Evolutionary conservation across 164 flowering plant species (phyloP).

Genomic region (Brasenia schreberi): DNA sequence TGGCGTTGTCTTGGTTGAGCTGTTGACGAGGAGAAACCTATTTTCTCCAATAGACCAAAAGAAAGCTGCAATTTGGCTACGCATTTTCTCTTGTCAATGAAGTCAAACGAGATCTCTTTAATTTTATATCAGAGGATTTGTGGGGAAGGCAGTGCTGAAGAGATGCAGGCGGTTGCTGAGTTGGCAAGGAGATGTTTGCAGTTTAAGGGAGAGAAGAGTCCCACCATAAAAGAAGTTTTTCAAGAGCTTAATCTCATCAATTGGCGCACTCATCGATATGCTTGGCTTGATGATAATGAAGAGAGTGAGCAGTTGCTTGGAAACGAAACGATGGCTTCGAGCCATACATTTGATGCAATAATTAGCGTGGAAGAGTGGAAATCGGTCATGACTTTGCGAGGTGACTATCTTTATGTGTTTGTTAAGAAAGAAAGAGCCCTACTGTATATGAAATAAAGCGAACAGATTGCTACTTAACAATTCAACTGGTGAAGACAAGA

Average conservation of each 20-base stretch:
- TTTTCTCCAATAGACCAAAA: constrained; percentile 4
- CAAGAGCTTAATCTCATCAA: constrained; percentile 5
- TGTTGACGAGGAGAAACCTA: constrained; percentile 17
- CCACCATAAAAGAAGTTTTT: constrained; percentile 11
- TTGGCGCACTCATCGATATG: neutral
- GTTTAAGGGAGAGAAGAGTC: constrained; percentile 9
- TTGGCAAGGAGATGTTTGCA: constrained; percentile 8
- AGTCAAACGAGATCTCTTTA: constrained; percentile 2
- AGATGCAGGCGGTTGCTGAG: constrained; percentile 5
- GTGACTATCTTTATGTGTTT: too few relatives aligned
- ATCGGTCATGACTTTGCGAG: too few relatives aligned
- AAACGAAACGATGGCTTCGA: neutral
- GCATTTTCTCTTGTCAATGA: constrained; percentile 16
- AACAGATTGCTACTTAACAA: too few relatives aligned
- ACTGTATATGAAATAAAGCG: too few relatives aligned
- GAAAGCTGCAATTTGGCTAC: constrained; percentile 11
- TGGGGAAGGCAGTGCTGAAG: constrained; percentile 4
- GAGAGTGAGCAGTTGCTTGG: constrained; percentile 1
- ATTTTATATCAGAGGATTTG: constrained; percentile 4
- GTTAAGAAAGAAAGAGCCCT: too few relatives aligned
- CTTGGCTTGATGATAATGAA: constrained; percentile 1
- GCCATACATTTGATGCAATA: too few relatives aligned
- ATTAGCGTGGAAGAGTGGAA: too few relatives aligned
- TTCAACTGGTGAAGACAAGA: too few relatives aligned
- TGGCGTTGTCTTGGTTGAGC: constrained; percentile 7